Conservation (phyloP, 2,329 filamentous ascomycete genomes). For the Pezicula neosporulosa region DNA sequence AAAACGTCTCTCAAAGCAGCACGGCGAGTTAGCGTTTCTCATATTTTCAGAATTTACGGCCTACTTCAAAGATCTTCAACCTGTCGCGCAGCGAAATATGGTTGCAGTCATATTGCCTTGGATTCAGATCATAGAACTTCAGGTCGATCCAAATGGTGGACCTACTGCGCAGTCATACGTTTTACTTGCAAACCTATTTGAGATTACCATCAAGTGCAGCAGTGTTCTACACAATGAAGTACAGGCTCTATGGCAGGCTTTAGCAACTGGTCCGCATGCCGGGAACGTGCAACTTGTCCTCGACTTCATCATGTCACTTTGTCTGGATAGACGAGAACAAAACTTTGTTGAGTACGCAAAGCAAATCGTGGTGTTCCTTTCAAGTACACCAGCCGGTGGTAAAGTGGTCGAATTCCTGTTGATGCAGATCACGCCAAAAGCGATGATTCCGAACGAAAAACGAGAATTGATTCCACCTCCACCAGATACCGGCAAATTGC, state of each 20-base stretch:
- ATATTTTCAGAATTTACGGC: constrained; percentile 94
- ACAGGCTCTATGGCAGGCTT: constrained; percentile 93
- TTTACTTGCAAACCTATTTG: constrained; percentile 87
- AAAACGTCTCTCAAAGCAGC: constrained; percentile 80
- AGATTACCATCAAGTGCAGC: constrained; percentile 92
- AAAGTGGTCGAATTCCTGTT: constrained; percentile 94
- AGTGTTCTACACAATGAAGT: constrained; percentile 91
- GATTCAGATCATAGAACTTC: constrained; percentile 92
- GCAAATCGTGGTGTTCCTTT: constrained; percentile 95
- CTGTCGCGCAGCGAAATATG: constrained; percentile 85
- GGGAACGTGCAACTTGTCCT: constrained; percentile 93
- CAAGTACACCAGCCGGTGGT: constrained; percentile 77
- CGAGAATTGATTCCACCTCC: constrained; percentile 65
- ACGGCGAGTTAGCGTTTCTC: constrained; percentile 84
- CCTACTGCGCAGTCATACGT: constrained; percentile 93
- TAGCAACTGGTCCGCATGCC: constrained; percentile 87
- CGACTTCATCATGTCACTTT: constrained; percentile 94
- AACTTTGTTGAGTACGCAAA: constrained; percentile 98
- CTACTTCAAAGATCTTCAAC: constrained; percentile 84
- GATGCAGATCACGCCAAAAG: constrained; percentile 86
- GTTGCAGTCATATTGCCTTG: constrained; percentile 92
- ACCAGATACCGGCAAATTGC: constrained; percentile 69
- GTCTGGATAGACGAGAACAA: constrained; percentile 89
- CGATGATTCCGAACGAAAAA: constrained; percentile 94
- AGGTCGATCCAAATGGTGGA: constrained; percentile 86